These are phyloP conservation scores for Ophiostoma ulmi DNA, from an alignment of 2,329 filamentous ascomycete genomes.

Conservation along the genomic window DNA sequence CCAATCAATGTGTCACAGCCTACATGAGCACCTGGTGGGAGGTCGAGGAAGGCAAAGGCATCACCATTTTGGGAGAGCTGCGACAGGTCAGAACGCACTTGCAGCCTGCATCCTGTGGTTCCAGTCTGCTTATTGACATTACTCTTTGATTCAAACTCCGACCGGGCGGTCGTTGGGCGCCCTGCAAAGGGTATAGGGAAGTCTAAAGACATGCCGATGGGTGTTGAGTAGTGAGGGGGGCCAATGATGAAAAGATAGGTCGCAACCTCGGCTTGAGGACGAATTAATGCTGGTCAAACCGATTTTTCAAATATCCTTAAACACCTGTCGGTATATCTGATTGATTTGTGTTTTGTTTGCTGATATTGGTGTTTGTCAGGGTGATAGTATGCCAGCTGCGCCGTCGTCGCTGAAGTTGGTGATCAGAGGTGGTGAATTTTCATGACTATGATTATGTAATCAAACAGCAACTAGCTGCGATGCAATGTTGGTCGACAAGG, in stretches of 20 bases:
- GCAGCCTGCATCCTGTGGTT: not conserved
- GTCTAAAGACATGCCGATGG: not conserved
- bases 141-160: not conserved
- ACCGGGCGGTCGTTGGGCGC: not conserved
- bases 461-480: not conserved
- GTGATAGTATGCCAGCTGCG: not conserved
- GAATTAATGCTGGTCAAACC: not conserved
- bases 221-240: not conserved
- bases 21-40: slow-evolving; percentile 48
- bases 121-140: not conserved
- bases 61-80: slow-evolving; percentile 39
- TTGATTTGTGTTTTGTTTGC: not conserved
- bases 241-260: not conserved
- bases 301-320: not conserved
- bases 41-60: slow-evolving; percentile 45
- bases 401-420: not conserved
- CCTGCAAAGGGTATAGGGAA: not conserved
- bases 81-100: not conserved
- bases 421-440: not conserved
- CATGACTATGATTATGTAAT: slow-evolving; percentile 4
- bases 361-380: not conserved
- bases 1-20: slow-evolving; percentile 48
- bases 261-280: not conserved
- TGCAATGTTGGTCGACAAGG: not conserved
- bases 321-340: not conserved